Conservation (phyloP, 306 rosid species). For the Albizia julibrissin region DNA sequence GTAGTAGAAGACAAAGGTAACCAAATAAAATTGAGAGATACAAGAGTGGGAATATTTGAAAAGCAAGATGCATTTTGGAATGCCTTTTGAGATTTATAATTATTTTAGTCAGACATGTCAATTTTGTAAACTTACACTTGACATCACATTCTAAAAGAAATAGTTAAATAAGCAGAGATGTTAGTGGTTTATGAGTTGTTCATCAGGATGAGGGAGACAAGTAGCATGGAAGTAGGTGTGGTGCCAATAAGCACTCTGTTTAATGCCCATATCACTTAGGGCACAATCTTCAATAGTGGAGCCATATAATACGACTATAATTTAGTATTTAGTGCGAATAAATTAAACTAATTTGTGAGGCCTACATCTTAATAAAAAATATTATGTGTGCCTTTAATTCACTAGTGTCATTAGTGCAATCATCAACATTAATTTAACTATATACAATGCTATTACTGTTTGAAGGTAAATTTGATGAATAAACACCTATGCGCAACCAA, state of each 20-base stretch:
- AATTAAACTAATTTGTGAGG: background rate
- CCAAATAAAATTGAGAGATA: conserved; percentile 34
- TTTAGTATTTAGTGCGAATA: background rate
- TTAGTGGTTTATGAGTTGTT: conserved; percentile 59
- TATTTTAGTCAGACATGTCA: conserved; percentile 54
- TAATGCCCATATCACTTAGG: conserved; percentile 61
- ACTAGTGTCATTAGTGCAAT: background rate
- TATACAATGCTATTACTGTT: background rate
- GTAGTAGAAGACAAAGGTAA: conserved; percentile 60
- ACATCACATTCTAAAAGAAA: conserved; percentile 59
- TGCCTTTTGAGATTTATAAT: conserved; percentile 39
- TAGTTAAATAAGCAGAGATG: conserved; percentile 32
- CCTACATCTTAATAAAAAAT: background rate
- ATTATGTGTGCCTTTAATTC: background rate
- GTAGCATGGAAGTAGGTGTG: conserved; percentile 51
- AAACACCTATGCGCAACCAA: background rate
- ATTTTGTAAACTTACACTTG: conserved; percentile 52
- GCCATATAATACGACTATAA: background rate
- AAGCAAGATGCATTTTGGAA: conserved; percentile 46
- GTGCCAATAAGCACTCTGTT: conserved; percentile 40
- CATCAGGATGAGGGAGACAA: conserved; percentile 41
- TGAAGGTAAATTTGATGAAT: background rate
- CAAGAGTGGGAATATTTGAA: conserved; percentile 33
- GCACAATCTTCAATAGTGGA: conserved; percentile 47
- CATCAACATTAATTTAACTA: background rate